Conservation (phyloP, 106 monocot genomes). For the Dendrobium catenatum region DNA sequence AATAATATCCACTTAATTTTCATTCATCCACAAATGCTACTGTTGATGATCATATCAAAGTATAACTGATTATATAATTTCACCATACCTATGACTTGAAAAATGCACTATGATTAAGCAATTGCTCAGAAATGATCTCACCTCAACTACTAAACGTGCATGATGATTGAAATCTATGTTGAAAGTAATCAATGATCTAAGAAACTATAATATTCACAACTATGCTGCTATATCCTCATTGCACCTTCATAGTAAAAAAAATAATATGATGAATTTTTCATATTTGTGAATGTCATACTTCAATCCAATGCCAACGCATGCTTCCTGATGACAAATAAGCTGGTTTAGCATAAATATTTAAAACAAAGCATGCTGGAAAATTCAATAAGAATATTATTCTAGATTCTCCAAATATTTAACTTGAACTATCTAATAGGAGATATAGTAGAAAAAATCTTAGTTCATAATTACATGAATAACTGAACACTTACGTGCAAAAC, state of each 20-base stretch:
- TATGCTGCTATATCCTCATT: not conserved
- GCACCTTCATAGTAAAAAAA: not conserved
- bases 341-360: not conserved
- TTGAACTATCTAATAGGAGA: no score
- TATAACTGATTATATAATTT: not conserved
- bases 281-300: not conserved
- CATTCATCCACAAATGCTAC: not conserved
- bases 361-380: not conserved
- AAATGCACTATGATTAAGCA: not conserved
- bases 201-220: not conserved
- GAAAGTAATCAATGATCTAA: not conserved
- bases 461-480: not conserved
- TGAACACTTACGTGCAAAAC: conserved; percentile 74
- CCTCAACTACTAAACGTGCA: not conserved
- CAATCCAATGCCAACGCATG: not conserved
- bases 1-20: not conserved
- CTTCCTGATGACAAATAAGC: not conserved
- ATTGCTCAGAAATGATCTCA: not conserved
- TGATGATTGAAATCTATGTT: not conserved
- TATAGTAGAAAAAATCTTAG: not conserved
- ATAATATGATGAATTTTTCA: not conserved
- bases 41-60: not conserved
- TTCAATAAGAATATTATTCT: not conserved
- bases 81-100: not conserved
- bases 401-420: not conserved